These are phyloP conservation scores for Aurinia saxatilis DNA, from an alignment of 345 rosid genomes.

Conservation along the genomic window DNA sequence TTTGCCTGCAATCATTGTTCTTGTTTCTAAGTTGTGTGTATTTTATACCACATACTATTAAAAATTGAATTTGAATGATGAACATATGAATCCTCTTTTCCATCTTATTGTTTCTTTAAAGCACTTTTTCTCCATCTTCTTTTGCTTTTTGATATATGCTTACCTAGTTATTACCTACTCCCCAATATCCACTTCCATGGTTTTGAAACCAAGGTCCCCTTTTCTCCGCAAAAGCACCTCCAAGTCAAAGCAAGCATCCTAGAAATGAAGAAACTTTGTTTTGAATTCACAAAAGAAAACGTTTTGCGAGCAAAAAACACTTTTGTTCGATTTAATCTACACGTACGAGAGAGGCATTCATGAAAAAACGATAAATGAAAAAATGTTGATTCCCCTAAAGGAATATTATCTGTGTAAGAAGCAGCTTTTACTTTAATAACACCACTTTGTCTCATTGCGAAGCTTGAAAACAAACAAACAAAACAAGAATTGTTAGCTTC, in stretches of 20 bases:
- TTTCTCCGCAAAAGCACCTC: conserved; percentile 9
- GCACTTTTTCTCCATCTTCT: not conserved
- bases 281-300: conserved; percentile 21
- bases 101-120: conserved; percentile 14
- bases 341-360: conserved; percentile 15
- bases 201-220: conserved; percentile 11
- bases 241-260: conserved; percentile 28
- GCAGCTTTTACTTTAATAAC: conserved; percentile 30
- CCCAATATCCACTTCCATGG: conserved; percentile 3
- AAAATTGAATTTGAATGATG: conserved; percentile 16
- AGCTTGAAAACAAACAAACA: conserved; percentile 13
- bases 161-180: conserved; percentile 16
- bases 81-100: not conserved
- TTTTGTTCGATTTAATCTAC: conserved; percentile 19
- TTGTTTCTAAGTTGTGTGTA: conserved; percentile 23
- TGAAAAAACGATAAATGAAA: not conserved
- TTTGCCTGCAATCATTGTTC: conserved; percentile 31
- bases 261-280: conserved; percentile 14
- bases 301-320: conserved; percentile 9
- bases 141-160: conserved; percentile 17
- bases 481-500: conserved; percentile 14
- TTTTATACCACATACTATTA: conserved; percentile 2
- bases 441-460: conserved; percentile 22
- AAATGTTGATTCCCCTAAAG: conserved; percentile 10
- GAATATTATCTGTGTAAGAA: not conserved